Evolutionary conservation across 352 stramenopile species (phyloP).

Genomic region (Globisporangium polare): DNA sequence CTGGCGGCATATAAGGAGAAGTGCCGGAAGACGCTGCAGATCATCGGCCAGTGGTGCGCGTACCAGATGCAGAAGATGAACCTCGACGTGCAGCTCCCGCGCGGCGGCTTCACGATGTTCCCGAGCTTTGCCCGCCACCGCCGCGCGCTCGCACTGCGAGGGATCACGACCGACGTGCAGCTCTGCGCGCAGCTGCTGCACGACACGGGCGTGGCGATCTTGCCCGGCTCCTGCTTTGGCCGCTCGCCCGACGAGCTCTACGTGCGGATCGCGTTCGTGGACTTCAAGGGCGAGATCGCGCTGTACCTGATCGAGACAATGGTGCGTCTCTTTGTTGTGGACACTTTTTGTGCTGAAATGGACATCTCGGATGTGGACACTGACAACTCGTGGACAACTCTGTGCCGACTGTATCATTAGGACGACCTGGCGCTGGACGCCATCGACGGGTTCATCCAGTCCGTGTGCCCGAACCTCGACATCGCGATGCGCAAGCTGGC

Average conservation of each 20-base stretch:
- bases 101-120: constrained; percentile 85
- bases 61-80: constrained; percentile 86
- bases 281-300: constrained; percentile 86
- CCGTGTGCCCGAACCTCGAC: constrained; percentile 83
- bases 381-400: constrained; percentile 3
- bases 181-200: constrained; percentile 75
- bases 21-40: constrained; percentile 74
- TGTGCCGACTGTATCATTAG: constrained; percentile 22
- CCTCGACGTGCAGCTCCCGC: constrained; percentile 66
- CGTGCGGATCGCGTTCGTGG: constrained; percentile 79
- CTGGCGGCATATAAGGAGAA: constrained; percentile 78
- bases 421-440: constrained; percentile 67
- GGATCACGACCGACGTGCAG: constrained; percentile 70
- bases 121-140: constrained; percentile 74
- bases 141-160: constrained; percentile 49
- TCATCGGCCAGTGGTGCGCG: constrained; percentile 78
- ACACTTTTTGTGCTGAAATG: not conserved
- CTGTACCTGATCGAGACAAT: constrained; percentile 87
- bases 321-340: constrained; percentile 32
- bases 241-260: constrained; percentile 74
- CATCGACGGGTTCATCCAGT: constrained; percentile 84
- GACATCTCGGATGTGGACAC: not conserved
- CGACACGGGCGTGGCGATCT: constrained; percentile 81
- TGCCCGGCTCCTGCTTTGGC: constrained; percentile 82
- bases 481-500: constrained; percentile 77